Percentiles rank a stretch among this genome's conserved stretches.
phyloP scores from a whole-genome alignment of 2,329 filamentous ascomycete species.

The Pestalotiopsis sp. region DNA sequence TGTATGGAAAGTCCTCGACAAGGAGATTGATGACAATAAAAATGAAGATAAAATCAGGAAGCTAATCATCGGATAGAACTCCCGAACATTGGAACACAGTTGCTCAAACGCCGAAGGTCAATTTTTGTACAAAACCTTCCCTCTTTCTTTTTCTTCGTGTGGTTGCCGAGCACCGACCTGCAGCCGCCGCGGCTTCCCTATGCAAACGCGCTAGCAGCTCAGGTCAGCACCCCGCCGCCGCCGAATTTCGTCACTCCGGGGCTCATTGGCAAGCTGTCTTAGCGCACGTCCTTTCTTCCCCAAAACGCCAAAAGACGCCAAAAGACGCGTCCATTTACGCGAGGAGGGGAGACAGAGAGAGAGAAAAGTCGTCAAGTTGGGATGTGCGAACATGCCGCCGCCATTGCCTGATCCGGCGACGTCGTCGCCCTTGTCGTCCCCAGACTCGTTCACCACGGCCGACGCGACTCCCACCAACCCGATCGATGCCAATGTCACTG shows the following conservation, averaged over 20 bases:
- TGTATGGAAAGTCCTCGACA: too few species aligned
- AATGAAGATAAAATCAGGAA: too few species aligned
- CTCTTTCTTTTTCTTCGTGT: background rate
- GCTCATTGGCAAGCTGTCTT: background rate
- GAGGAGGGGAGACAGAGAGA: background rate
- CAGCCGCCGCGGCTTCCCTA: background rate
- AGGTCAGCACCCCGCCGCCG: background rate
- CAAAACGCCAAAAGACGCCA: background rate
- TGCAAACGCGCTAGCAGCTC: background rate
- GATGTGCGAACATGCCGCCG: constrained; percentile 20
- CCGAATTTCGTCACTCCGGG: background rate
- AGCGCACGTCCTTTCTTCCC: background rate
- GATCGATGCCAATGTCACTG: constrained; percentile 19
- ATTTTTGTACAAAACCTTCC: background rate
- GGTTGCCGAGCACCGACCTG: background rate
- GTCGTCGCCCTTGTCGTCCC: constrained; percentile 26
- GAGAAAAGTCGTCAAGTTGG: background rate
- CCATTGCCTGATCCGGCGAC: background rate
- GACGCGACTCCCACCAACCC: constrained; percentile 21
- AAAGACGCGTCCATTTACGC: background rate
- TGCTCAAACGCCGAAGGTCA: too few species aligned
- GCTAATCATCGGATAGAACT: too few species aligned
- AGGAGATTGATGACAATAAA: too few species aligned
- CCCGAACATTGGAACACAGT: too few species aligned
- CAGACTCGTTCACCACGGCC: constrained; percentile 26